Percentiles rank a stretch among this genome's conserved stretches.
Conservation (phyloP, 345 rosid genomes). For the Toxicodendron radicans region DNA sequence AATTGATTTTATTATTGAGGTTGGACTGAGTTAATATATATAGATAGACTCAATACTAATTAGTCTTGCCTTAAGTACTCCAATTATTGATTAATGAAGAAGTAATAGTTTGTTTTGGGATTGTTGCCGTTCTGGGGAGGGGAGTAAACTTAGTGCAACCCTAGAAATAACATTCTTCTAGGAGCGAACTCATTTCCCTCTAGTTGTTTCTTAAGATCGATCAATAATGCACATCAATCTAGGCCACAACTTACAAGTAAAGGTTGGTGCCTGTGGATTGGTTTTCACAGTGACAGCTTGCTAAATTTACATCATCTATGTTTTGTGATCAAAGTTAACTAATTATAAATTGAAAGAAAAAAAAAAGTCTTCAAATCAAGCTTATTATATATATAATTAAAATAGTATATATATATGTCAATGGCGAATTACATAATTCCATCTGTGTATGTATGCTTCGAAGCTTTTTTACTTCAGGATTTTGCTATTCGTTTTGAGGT, state of each 20-base stretch:
- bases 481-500: too few relatives aligned
- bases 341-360: too few relatives aligned
- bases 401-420: too few relatives aligned
- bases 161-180: constrained; percentile 3
- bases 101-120: not conserved
- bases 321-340: not conserved
- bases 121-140: not conserved
- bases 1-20: not conserved
- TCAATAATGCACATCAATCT: not conserved
- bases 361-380: too few relatives aligned
- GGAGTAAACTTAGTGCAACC: not conserved
- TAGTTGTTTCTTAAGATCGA: not conserved
- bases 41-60: too few relatives aligned
- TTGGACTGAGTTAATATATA: not conserved
- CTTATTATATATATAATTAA: too few relatives aligned
- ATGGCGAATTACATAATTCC: too few relatives aligned
- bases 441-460: too few relatives aligned
- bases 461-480: too few relatives aligned
- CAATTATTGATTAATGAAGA: not conserved
- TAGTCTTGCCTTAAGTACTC: not conserved
- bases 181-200: constrained; percentile 1
- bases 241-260: not conserved
- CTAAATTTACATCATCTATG: not conserved
- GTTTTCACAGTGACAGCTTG: not conserved
- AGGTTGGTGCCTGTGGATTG: not conserved